Evolutionary conservation across 202 grass and related monocot genomes (phyloP), one percentile per base, ranked within the genome.

Genomic region (Panicum hallii): DNA sequence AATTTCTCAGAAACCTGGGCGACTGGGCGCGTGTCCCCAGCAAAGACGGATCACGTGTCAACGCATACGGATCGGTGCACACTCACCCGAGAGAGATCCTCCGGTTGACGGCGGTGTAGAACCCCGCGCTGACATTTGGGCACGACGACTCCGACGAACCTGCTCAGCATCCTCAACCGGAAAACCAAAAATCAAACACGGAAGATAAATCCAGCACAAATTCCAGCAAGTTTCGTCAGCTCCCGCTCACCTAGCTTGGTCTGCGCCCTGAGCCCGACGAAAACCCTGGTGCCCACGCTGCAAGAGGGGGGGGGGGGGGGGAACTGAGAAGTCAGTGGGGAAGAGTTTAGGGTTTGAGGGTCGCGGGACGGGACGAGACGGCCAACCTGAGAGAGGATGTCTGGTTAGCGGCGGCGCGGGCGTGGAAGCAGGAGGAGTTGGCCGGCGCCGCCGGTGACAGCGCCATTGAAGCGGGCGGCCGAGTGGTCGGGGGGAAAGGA

Each of bases 71-170:
- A 45, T 61, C 0, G 0, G 56, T 5, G 7, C 69, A 72, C 34
- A 85, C 82, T 6, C 88, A 99, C 93, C 93, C 84, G 15, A 91
- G 84, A 53, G 91, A 96, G 48, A 94, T 78, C 36, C 82, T 99
- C 72, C 86, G 61, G 72, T 89, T 83, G 87, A 94, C 88, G 49
- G 88, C 76, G 13, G 72, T 77, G 82, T 84, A 70, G 66, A 95
- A 94, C 30, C 83, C 90, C 34, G 87, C 82, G 30, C 77, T 94
- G 79, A 88, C 88, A 86, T 91, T 95, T 32, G 85, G 89, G 67
- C 67, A 85, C 36, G 89, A 86, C 64, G 81, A 86, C 47, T 58
- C 86, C 5, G 84, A 89, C 53, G 84, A 84, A 76, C 91, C 97
- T 96, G 88, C 77, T 6, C 57, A 80, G 56, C 80, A 75, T 83